A percentile compares a stretch with the other conserved stretches of the same genome.
Conservation (phyloP, 2,329 filamentous ascomycete species). For the Akanthomyces uredinophilus region DNA sequence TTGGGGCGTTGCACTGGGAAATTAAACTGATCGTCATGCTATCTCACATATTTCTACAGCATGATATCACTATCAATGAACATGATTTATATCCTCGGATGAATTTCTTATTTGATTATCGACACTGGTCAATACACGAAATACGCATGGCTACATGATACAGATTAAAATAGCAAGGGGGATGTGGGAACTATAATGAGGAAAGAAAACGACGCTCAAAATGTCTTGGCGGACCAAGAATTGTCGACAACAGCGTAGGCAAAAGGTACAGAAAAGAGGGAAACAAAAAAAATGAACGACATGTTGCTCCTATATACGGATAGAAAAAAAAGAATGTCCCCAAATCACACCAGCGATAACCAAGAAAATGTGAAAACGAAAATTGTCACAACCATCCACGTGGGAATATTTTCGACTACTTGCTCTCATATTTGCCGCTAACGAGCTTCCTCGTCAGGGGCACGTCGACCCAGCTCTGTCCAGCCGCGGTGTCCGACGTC, state of each 20-base stretch:
- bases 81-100: too few species aligned
- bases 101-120: too few species aligned
- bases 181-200: background rate
- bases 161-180: background rate
- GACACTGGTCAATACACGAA: background rate
- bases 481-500: constrained; percentile 17
- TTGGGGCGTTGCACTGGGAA: constrained; percentile 1
- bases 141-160: constrained; percentile 2
- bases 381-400: background rate
- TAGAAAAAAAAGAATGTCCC: background rate
- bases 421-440: constrained; percentile 69
- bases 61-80: too few species aligned
- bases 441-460: constrained; percentile 62
- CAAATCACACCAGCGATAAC: background rate
- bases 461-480: constrained; percentile 60
- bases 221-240: background rate
- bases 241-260: background rate
- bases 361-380: background rate
- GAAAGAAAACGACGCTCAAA: background rate
- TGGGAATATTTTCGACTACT: background rate
- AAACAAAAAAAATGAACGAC: background rate
- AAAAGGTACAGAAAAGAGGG: background rate
- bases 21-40: background rate
- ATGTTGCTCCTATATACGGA: background rate
- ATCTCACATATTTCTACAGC: too few species aligned